Conservation (phyloP, 2,329 filamentous ascomycete genomes). For the Calonectria ilicicola region DNA sequence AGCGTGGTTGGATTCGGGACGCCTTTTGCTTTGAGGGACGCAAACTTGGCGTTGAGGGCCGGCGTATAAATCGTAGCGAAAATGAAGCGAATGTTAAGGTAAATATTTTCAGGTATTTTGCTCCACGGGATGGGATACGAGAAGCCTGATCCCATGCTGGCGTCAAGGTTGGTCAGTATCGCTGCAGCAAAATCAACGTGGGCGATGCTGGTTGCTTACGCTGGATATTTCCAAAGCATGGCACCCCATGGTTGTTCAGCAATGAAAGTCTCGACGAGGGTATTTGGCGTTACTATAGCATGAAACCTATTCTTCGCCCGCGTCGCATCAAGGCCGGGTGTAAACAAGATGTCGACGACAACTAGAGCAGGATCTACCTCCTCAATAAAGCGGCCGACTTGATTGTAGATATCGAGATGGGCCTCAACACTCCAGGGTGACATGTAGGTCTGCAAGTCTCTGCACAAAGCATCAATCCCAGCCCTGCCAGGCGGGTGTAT, state of each 20-base stretch:
- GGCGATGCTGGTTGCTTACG: conserved; percentile 19
- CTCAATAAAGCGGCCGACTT: conserved; percentile 42
- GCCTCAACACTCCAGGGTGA: conserved; percentile 47
- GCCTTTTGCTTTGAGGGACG: conserved; percentile 48
- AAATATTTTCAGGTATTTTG: conserved; percentile 55
- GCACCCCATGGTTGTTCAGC: conserved; percentile 25
- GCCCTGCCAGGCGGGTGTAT: conserved; percentile 35
- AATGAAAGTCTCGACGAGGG: conserved; percentile 42
- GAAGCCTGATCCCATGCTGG: conserved; percentile 55
- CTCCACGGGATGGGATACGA: conserved; percentile 58
- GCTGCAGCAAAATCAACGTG: too few species aligned
- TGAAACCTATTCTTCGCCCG: conserved; percentile 41
- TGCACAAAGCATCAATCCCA: conserved; percentile 29
- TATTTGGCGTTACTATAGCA: conserved; percentile 58
- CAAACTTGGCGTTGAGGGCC: conserved; percentile 31
- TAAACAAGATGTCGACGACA: conserved; percentile 49
- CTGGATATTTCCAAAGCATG: conserved; percentile 40
- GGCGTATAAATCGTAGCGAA: conserved; percentile 26
- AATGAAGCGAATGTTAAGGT: conserved; percentile 35
- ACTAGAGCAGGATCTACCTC: conserved; percentile 48
- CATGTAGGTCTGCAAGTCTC: conserved; percentile 38
- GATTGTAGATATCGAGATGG: conserved; percentile 42
- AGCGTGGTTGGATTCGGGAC: conserved; percentile 38
- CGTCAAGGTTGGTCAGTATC: too few species aligned
- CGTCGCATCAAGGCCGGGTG: conserved; percentile 41